A percentile compares a stretch with the other conserved stretches of the same genome.
These are phyloP conservation scores for Blepharisma japonicum DNA, from an alignment of 73 alveolate species.

Conservation along the genomic window DNA sequence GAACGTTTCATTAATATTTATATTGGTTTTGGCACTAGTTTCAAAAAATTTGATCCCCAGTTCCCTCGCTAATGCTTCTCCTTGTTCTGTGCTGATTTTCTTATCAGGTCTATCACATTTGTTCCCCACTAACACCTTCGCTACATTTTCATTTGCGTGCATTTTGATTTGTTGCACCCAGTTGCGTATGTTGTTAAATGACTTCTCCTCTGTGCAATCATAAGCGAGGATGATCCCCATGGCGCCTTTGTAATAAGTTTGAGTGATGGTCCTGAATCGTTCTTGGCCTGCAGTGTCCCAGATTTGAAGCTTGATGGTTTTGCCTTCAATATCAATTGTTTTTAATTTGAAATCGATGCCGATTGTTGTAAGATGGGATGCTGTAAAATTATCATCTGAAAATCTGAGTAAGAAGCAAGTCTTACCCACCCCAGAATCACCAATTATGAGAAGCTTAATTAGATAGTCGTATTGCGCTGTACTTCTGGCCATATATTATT, in stretches of 20 bases:
- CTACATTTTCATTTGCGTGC: conserved; percentile 49
- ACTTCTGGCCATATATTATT: background rate
- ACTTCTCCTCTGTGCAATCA: conserved; percentile 50
- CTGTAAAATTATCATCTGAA: conserved; percentile 60
- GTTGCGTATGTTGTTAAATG: conserved; percentile 38
- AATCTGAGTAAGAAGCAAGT: conserved; percentile 60
- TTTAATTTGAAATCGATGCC: conserved; percentile 70
- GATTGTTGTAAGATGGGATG: conserved; percentile 54
- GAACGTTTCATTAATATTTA: conserved; percentile 23
- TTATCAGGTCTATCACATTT: conserved; percentile 31
- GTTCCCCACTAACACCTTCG: conserved; percentile 53
- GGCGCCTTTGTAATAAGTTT: conserved; percentile 60
- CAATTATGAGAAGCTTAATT: conserved; percentile 57
- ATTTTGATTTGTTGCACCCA: conserved; percentile 53
- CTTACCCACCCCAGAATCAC: conserved; percentile 70
- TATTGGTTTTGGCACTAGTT: conserved; percentile 32
- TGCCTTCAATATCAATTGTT: conserved; percentile 52
- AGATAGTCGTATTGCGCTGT: conserved; percentile 12
- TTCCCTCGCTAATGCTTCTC: conserved; percentile 19
- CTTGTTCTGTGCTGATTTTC: conserved; percentile 13
- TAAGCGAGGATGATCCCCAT: conserved; percentile 48
- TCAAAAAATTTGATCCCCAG: conserved; percentile 23
- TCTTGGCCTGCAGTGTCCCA: conserved; percentile 77
- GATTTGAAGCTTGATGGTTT: conserved; percentile 49
- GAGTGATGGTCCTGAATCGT: conserved; percentile 44